A percentile compares a stretch with the other conserved stretches of the same genome.
phyloP scores from a whole-genome alignment of 805 yeast species.

The Nakazawaea holstii region DNA sequence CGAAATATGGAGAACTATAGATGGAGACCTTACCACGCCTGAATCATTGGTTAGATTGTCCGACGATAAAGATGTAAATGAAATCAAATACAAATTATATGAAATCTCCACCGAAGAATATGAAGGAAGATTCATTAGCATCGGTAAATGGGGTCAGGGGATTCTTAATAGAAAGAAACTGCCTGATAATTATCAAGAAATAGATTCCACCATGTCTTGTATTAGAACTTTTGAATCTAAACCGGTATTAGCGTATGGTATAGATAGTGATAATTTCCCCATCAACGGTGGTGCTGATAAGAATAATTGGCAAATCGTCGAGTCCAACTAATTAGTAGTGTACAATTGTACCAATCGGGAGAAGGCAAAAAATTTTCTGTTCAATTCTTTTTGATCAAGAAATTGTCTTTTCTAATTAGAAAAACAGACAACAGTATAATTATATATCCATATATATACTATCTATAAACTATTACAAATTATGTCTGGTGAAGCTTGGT shows the following conservation, averaged over 20 bases:
- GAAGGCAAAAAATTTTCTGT: background rate
- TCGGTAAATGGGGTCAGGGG: conserved; percentile 52
- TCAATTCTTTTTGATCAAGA: background rate
- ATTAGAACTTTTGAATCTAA: conserved; percentile 2
- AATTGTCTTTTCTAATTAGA: background rate
- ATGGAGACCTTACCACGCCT: conserved; percentile 30
- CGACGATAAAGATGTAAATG: background rate
- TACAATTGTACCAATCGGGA: background rate
- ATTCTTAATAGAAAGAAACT: conserved; percentile 19
- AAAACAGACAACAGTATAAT: background rate
- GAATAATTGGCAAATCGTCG: conserved; percentile 1
- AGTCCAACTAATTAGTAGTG: conserved; percentile 1
- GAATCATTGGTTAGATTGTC: conserved; percentile 12
- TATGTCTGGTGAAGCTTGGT: conserved; percentile 47
- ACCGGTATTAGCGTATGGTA: conserved; percentile 3
- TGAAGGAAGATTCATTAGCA: conserved; percentile 39
- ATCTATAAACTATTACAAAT: background rate
- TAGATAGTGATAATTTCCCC: conserved; percentile 8
- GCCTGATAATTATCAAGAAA: background rate
- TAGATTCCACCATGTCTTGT: conserved; percentile 9
- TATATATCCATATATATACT: background rate
- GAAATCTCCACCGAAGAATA: conserved; percentile 23
- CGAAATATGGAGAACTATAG: conserved; percentile 51
- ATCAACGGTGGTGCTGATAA: background rate
- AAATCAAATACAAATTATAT: conserved; percentile 15